Conservation (phyloP, 257 asterid species). For the Scutellaria baicalensis region DNA sequence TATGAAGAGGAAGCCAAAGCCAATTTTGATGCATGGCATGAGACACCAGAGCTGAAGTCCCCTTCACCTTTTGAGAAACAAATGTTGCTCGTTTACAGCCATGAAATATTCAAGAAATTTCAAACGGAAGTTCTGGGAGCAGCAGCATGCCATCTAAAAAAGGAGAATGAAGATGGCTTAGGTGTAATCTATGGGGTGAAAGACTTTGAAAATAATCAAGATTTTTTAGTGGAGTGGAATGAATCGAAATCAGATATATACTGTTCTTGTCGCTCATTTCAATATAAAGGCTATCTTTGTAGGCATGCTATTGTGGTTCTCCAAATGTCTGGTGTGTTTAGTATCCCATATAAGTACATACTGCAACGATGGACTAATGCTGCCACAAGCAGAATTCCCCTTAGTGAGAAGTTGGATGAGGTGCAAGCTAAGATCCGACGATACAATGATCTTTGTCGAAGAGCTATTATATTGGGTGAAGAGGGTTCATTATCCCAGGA, state of each 20-base stretch:
- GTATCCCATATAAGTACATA: constrained; percentile 62
- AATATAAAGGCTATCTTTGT: constrained; percentile 81
- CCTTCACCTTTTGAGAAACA: constrained; percentile 96
- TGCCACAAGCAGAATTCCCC: constrained; percentile 62
- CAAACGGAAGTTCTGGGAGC: constrained; percentile 90
- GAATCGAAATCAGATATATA: constrained; percentile 43
- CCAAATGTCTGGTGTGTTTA: constrained; percentile 94
- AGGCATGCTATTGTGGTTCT: constrained; percentile 89
- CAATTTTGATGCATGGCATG: constrained; percentile 93
- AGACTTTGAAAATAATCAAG: constrained; percentile 61
- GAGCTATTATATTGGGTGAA: constrained; percentile 91
- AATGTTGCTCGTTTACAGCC: constrained; percentile 62
- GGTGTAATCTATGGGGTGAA: constrained; percentile 49
- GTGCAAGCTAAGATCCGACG: constrained; percentile 79
- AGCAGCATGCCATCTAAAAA: constrained; percentile 88
- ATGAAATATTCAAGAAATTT: constrained; percentile 76
- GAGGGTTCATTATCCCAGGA: constrained; percentile 85
- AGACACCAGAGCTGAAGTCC: constrained; percentile 77
- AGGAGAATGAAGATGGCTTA: constrained; percentile 54
- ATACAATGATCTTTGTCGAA: constrained; percentile 75
- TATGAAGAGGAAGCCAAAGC: constrained; percentile 91
- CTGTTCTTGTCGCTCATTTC: constrained; percentile 70
- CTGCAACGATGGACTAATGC: constrained; percentile 92
- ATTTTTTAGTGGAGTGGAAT: constrained; percentile 67
- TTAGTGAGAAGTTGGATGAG: constrained; percentile 64